These are phyloP conservation scores for Cladosporium colombiae DNA, from an alignment of 2,329 filamentous ascomycete species.

Conservation along the genomic window DNA sequence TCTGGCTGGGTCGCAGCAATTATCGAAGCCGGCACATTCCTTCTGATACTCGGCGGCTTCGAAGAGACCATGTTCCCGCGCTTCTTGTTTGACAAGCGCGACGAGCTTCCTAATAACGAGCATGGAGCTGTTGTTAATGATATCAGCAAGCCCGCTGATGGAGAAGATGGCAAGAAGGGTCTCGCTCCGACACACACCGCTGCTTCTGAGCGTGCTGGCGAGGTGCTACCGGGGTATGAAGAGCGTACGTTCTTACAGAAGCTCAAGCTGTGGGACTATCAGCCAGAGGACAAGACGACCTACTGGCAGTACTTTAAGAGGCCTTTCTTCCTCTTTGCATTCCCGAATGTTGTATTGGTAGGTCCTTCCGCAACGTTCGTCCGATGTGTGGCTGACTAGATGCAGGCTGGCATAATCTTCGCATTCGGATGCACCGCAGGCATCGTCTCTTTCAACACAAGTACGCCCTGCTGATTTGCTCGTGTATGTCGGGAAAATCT, in stretches of 20 bases:
- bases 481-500: too few species aligned
- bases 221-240: conserved; percentile 24
- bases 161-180: conserved; percentile 12
- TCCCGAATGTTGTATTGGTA: conserved; percentile 42
- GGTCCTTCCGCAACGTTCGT: background rate
- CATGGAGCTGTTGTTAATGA: background rate
- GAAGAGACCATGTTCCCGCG: conserved; percentile 42
- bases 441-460: conserved; percentile 44
- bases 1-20: conserved; percentile 37
- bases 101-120: background rate
- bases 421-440: conserved; percentile 45
- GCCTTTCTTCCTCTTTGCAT: conserved; percentile 43
- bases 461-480: background rate
- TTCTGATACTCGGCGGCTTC: conserved; percentile 33
- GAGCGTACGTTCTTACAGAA: conserved; percentile 26
- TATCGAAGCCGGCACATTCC: conserved; percentile 27
- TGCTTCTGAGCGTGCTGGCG: conserved; percentile 7
- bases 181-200: conserved; percentile 2
- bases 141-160: background rate
- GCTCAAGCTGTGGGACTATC: conserved; percentile 30
- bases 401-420: conserved; percentile 41
- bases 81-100: conserved; percentile 31
- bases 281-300: conserved; percentile 41
- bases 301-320: conserved; percentile 43
- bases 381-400: background rate